Percentiles rank a stretch among this genome's conserved stretches.
Conservation (phyloP, 257 asterid species). For the Nicotiana knightiana region DNA sequence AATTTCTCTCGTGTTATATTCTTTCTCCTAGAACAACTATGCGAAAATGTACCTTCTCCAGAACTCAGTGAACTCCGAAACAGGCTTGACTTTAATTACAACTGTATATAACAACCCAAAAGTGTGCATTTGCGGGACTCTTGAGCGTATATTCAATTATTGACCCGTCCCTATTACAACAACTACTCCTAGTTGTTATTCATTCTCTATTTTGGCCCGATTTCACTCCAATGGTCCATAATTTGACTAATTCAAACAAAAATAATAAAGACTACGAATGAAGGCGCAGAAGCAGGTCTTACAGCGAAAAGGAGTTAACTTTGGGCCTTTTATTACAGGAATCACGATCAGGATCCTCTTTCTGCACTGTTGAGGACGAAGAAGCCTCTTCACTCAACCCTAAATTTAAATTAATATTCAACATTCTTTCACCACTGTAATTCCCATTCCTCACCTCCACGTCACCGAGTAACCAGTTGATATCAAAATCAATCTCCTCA, state of each 20-base stretch:
- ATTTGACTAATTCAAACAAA: no score
- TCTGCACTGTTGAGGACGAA: slow-evolving; percentile 37
- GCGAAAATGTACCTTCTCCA: not conserved
- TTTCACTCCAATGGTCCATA: slow-evolving; percentile 16
- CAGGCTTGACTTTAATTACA: not conserved
- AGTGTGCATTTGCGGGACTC: not conserved
- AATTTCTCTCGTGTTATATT: not conserved
- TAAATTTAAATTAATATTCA: slow-evolving; percentile 58
- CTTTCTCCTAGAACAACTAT: not conserved
- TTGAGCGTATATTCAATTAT: not conserved
- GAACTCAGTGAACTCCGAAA: not conserved
- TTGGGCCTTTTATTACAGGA: slow-evolving; percentile 73
- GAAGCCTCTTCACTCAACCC: slow-evolving; percentile 72
- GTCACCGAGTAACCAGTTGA: slow-evolving; percentile 4
- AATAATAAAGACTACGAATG: not conserved
- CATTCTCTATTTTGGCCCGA: not conserved
- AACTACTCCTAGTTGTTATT: not conserved
- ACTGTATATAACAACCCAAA: not conserved
- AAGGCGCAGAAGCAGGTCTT: slow-evolving; percentile 20
- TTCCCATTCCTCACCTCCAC: slow-evolving; percentile 14
- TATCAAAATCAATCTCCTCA: slow-evolving; percentile 22
- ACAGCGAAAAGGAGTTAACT: slow-evolving; percentile 70
- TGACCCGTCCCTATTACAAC: not conserved
- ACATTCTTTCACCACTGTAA: slow-evolving; percentile 26
- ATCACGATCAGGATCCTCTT: slow-evolving; percentile 40